Evolutionary conservation across 1,139 yeast species (phyloP), one percentile per base, ranked within the genome.

Genomic region (Scheffersomyces insectosa): DNA sequence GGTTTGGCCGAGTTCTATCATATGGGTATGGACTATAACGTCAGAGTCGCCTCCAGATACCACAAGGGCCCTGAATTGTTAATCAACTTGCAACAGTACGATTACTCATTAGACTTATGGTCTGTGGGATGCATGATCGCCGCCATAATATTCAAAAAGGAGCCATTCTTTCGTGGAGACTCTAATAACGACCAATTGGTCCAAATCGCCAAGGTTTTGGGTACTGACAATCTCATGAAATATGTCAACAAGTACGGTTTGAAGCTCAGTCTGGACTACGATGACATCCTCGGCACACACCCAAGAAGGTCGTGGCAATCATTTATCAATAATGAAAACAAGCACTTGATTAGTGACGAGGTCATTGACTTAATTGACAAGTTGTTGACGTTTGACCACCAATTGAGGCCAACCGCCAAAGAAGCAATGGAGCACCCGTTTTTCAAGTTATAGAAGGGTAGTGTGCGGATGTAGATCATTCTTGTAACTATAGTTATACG

Each of bases 1-100:
- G 95, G 95, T 33, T 68, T 86, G 42, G 93, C 95, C 4, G 95
- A 86, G 59, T 86, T 85, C 57, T 86, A 86, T 59, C 93, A 85
- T 55, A 79, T 83, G 8, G 89, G 89, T 5, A 84, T 81, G 58
- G 91, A 85, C 55, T 86, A 84, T 59, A 86, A 86, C 56, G 93
- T 86, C 6, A 69, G 95, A 50, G 95, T 86, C 31, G 93, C 95
- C 0, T 83, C 89, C 5, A 72, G 95, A 51, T 85, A 85, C 59
- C 88, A 83, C 60, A 86, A 86, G 65, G 95, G 91, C 0, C 95
- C 95, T 1, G 95, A 86, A 57, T 66, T 86, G 45, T 72, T 86
- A 49, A 84, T 86, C 14, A 85, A 86, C 62, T 77, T 82, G 51
- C 85, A 83, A 60, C 85, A 82, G 56, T 86, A 86, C 60, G 93